Conservation (phyloP, 2,329 filamentous ascomycete genomes). For the Trichoderma sp. region DNA sequence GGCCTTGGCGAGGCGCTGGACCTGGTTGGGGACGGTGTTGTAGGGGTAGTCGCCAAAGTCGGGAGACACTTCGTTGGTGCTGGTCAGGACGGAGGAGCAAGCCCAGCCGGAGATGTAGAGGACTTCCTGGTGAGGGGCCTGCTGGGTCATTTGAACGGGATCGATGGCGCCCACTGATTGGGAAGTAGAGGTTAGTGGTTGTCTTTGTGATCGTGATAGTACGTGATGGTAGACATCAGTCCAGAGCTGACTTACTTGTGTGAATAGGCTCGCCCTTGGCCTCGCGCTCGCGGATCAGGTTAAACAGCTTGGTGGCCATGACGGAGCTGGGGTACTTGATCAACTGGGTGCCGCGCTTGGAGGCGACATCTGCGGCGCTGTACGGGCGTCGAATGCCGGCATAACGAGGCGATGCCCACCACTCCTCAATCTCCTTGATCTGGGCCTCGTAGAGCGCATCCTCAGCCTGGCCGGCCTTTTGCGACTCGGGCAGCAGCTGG, state of each 20-base stretch:
- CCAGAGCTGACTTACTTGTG: slow-evolving; percentile 63
- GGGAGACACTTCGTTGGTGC: slow-evolving; percentile 94
- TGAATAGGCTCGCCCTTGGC: slow-evolving; percentile 84
- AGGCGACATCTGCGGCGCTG: slow-evolving; percentile 84
- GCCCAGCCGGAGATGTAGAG: slow-evolving; percentile 97
- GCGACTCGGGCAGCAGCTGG: slow-evolving; percentile 74
- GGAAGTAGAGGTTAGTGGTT: neutral
- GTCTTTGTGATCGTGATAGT: too few species aligned
- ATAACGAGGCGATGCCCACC: slow-evolving; percentile 86
- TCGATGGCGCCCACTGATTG: slow-evolving; percentile 88
- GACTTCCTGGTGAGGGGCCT: slow-evolving; percentile 92
- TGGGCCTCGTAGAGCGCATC: slow-evolving; percentile 83
- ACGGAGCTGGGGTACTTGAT: slow-evolving; percentile 89
- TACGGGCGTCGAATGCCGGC: slow-evolving; percentile 91
- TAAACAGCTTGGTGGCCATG: slow-evolving; percentile 94
- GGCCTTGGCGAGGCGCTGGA: slow-evolving; percentile 92
- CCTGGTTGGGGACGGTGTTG: slow-evolving; percentile 97
- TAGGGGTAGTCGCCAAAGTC: slow-evolving; percentile 99
- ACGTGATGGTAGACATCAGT: neutral
- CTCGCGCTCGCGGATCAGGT: slow-evolving; percentile 75
- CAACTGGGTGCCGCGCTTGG: slow-evolving; percentile 83
- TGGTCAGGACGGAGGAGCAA: slow-evolving; percentile 87
- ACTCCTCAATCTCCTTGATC: slow-evolving; percentile 78
- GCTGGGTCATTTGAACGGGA: slow-evolving; percentile 99
- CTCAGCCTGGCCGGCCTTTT: slow-evolving; percentile 77